Base-by-base conservation (phyloP, 2,329 filamentous ascomycete species). In the Sclerotinia spermophila region DNA sequence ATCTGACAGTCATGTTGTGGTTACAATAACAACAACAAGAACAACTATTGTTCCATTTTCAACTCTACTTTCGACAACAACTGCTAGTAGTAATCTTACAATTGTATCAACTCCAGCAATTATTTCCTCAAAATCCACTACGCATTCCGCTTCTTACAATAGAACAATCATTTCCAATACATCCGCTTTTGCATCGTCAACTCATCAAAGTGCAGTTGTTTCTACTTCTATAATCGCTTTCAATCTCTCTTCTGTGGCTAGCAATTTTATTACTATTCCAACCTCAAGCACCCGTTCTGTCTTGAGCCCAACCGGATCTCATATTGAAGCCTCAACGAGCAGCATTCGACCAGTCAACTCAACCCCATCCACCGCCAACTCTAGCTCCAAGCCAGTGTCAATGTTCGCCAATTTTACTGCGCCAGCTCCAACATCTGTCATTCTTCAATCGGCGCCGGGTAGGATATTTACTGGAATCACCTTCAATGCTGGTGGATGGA, bases 401-500 rank as follows among this genome's bases (percentile, higher is more conserved):
- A 13, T 19, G 13, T 7, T 56, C 0, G 10, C 19, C 40, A 44
- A 30, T 44, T 30, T 38, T 17, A 45, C 44, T 30, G 27, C 40
- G n/a, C 27, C 35, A 24, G 27, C 40, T 53, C 56, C 35, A 38
- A 51, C 1, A 42, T 19, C 66, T 58, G 59, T n/a, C 2, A 5
- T 48, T n/a, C 27, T 11, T 62, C 27, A 30, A 48, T 17, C 60
- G n/a, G 19, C 59, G 66, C 65, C 69, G 4, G 66, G 64, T 38
- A 48, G 42, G 66, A 71, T 45, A 33, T 74, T 67, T 38, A 73
- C 72, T 35, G 73, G 71, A 17, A 59, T 71, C 24, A 61, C 44
- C 8, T 44, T 70, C 13, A 42, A 40, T 5, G 5, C 48, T 45
- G 71, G 72, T 27, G 76, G 76, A 53, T 77, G 75, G 76, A 77